Evolutionary conservation across 306 rosid species (phyloP).

Genomic region (Cucumis melo): DNA sequence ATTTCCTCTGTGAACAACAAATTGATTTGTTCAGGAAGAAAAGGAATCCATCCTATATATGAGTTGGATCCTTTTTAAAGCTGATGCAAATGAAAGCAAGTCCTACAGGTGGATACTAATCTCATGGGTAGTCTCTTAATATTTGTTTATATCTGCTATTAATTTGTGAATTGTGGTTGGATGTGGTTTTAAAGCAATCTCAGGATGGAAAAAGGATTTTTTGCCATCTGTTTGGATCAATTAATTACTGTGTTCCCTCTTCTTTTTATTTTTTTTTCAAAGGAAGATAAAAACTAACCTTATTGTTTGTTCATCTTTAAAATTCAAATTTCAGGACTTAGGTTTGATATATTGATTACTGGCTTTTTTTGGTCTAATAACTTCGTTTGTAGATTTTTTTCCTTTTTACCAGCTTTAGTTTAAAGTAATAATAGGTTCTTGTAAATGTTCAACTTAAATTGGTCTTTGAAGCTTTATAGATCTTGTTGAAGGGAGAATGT

Average conservation of each 20-base stretch:
- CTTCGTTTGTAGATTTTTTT: not conserved
- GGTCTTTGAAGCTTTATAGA: not conserved
- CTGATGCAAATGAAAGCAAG: slow-evolving; percentile 11
- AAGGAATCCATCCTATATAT: slow-evolving; percentile 7
- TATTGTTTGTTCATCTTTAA: not conserved
- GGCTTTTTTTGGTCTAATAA: not conserved
- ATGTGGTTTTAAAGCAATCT: not conserved
- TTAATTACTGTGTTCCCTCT: not conserved
- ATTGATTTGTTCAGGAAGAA: slow-evolving; percentile 9
- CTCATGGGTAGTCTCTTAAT: slow-evolving; percentile 3
- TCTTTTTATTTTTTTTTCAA: not conserved
- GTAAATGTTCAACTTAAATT: not conserved
- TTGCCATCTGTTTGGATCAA: not conserved
- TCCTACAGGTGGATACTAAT: slow-evolving; percentile 8
- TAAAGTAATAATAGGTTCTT: not conserved
- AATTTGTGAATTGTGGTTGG: not conserved
- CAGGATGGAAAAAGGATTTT: not conserved
- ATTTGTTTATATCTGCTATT: not conserved
- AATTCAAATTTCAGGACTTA: not conserved
- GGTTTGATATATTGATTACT: not conserved
- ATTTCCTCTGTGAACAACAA: slow-evolving; percentile 8
- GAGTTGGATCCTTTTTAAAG: slow-evolving; percentile 11
- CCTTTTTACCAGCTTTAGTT: not conserved
- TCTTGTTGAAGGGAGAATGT: not conserved
- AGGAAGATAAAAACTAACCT: not conserved